Base-by-base conservation (phyloP, 2,329 filamentous ascomycete species). In the Coniella vitis region DNA sequence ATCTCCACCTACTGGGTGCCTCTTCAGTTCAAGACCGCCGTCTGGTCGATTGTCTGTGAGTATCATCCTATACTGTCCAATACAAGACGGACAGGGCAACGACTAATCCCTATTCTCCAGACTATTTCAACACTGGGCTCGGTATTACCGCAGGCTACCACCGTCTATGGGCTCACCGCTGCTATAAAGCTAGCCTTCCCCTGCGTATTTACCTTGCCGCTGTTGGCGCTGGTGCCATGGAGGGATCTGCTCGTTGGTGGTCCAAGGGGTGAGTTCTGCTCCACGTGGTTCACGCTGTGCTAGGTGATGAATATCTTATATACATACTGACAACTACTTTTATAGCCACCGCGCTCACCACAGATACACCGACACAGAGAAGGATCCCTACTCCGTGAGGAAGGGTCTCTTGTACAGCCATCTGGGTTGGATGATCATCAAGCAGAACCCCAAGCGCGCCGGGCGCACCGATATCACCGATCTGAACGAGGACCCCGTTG, bases 241-340 rank as follows among this genome's bases (percentile, higher is more conserved):
- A 94, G 67, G 88, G 88, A 49, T 93, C 87, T 39, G 86, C 90
- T 64, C 78, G 88, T 67, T 94, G 88, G 88, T 94, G 88, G 89
- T 83, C 87, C 53, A 81, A 86, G 60, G 87, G 85, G 49, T 51
- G 17, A 51, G 49, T 35, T 20, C 14, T 45, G 25, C 8, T 5
- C 40, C n/a, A 31, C 4, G 5, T n/a, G 20, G 9, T 3, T 31
- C n/a, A n/a, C n/a, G n/a, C n/a, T n/a, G n/a, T n/a, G n/a, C n/a
- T n/a, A n/a, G n/a, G n/a, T n/a, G n/a, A n/a, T n/a, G n/a, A n/a
- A n/a, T n/a, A n/a, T n/a, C n/a, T n/a, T n/a, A 13, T 3, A 8
- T 19, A 32, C 4, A 7, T 40, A 21, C 49, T 51, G 10, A 51
- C 40, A 31, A 19, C 4, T 14, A 9, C 7, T 21, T n/a, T 17